phyloP scores from a whole-genome alignment of 169 alveolate species.

The Theileria orientalis region DNA sequence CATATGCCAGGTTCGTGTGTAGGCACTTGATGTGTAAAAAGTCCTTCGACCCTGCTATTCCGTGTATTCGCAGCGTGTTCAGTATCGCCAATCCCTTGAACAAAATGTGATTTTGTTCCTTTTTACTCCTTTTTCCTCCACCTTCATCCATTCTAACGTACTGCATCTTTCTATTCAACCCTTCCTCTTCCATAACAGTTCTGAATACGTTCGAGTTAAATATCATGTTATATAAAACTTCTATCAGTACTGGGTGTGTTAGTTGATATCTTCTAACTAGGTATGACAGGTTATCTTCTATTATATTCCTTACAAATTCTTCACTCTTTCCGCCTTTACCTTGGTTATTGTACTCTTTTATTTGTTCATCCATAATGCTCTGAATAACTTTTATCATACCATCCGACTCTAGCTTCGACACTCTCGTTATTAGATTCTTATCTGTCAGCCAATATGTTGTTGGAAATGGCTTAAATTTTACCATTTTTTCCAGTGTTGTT shows the following conservation, averaged over 20 bases:
- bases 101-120: slow-evolving; percentile 5
- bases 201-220: slow-evolving; percentile 38
- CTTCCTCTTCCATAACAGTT: not conserved
- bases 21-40: slow-evolving; percentile 73
- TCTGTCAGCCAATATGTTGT: slow-evolving; percentile 72
- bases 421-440: slow-evolving; percentile 54
- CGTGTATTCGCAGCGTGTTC: slow-evolving; percentile 69
- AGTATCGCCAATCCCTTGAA: slow-evolving; percentile 58
- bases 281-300: slow-evolving; percentile 45
- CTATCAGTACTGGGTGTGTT: slow-evolving; percentile 40
- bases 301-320: not conserved
- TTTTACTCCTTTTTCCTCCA: too few relatives aligned
- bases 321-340: not conserved
- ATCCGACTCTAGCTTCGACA: slow-evolving; percentile 72
- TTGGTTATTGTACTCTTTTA: not conserved
- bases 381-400: slow-evolving; percentile 67
- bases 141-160: not conserved
- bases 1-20: slow-evolving; percentile 70
- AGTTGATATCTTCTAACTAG: slow-evolving; percentile 43
- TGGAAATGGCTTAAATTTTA: slow-evolving; percentile 71
- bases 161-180: not conserved
- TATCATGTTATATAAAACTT: slow-evolving; percentile 22
- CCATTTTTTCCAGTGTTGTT: slow-evolving; percentile 30
- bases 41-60: slow-evolving; percentile 73
- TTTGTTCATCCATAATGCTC: slow-evolving; percentile 22